Conservation (phyloP, 2,329 filamentous ascomycete genomes). For the Lasiodiplodia citricola region DNA sequence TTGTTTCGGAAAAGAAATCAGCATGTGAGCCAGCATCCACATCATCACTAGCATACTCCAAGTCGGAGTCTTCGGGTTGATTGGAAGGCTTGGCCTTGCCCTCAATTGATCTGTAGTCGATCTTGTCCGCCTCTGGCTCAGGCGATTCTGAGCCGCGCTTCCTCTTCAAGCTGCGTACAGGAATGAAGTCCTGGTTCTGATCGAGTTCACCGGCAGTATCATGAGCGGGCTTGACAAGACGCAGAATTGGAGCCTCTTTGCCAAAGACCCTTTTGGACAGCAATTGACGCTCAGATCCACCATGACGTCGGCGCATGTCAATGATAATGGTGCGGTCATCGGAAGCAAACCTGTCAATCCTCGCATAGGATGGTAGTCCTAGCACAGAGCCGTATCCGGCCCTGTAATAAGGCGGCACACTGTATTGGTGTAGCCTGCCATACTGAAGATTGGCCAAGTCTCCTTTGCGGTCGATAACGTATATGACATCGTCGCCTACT, state of each 20-base stretch:
- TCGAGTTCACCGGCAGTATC: constrained; percentile 17
- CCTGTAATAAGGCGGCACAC: constrained; percentile 73
- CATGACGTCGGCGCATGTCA: constrained; percentile 41
- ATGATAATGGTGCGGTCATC: constrained; percentile 54
- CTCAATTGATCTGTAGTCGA: constrained; percentile 48
- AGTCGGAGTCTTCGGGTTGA: constrained; percentile 43
- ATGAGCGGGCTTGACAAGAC: constrained; percentile 33
- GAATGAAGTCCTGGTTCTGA: constrained; percentile 38
- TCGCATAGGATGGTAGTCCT: constrained; percentile 64
- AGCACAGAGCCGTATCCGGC: constrained; percentile 72
- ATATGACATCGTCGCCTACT: constrained; percentile 5
- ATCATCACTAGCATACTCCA: constrained; percentile 39
- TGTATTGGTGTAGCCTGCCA: constrained; percentile 73
- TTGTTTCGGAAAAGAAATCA: constrained; percentile 40
- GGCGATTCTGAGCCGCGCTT: constrained; percentile 30
- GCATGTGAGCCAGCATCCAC: constrained; percentile 23
- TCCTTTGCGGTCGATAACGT: constrained; percentile 73
- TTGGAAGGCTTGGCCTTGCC: constrained; percentile 33
- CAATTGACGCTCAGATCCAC: constrained; percentile 55
- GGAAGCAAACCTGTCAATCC: constrained; percentile 70
- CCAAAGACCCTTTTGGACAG: constrained; percentile 33
- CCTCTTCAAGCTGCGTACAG: constrained; percentile 33
- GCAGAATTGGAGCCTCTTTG: constrained; percentile 36
- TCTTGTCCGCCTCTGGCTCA: constrained; percentile 30
- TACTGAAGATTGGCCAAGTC: constrained; percentile 78